Percentiles rank a stretch among this genome's conserved stretches.
Conservation (phyloP, 164 flowering plant genomes). For the Nymphaea thermarum region DNA sequence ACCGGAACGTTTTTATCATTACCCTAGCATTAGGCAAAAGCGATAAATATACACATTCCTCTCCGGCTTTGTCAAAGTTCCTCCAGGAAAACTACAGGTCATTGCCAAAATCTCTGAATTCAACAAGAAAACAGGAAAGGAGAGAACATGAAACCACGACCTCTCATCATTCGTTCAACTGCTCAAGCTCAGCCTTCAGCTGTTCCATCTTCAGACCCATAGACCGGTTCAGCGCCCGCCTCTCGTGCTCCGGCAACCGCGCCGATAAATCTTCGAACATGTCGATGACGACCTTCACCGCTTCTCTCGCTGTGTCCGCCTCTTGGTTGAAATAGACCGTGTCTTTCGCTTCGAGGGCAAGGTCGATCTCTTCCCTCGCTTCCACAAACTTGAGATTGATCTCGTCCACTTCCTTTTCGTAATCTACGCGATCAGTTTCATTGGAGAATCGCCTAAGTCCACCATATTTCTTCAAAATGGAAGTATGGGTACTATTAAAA, state of each 20-base stretch:
- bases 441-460: neutral
- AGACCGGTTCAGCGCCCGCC: constrained; percentile 50
- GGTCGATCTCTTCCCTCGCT: constrained; percentile 94
- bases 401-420: constrained; percentile 51
- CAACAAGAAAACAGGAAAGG: constrained; percentile 3
- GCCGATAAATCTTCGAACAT: constrained; percentile 44
- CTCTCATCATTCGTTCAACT: constrained; percentile 51
- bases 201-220: constrained; percentile 98
- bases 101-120: neutral
- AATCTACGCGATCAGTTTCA: constrained; percentile 13
- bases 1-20: no score
- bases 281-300: constrained; percentile 60
- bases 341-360: constrained; percentile 87
- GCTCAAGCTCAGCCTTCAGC: constrained; percentile 85
- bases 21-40: neutral
- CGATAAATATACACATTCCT: neutral
- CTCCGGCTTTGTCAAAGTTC: no score
- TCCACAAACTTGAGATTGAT: constrained; percentile 90
- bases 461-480: neutral
- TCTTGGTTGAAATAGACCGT: constrained; percentile 91
- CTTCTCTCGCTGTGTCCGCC: constrained; percentile 62
- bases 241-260: constrained; percentile 45
- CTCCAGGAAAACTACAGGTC: no score
- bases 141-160: constrained; percentile 1
- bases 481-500: neutral